Conservation (phyloP, 1,284 basidiomycete species). For the Leccinum insigne region DNA sequence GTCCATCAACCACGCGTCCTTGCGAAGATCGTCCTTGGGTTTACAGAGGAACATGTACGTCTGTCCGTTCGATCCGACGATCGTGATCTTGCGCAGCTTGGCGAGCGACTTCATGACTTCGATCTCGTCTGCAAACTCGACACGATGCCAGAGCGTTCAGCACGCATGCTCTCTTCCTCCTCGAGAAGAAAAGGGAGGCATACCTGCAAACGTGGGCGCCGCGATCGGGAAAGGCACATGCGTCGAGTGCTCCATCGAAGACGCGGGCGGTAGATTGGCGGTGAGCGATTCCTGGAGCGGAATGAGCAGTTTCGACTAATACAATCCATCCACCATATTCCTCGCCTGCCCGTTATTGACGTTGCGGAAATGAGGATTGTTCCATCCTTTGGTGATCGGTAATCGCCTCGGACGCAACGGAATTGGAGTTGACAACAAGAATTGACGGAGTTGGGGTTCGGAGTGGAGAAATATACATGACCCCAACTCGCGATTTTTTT, state of each 20-base stretch:
- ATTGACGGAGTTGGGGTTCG: too few species aligned
- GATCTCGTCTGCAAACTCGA: conserved; percentile 82
- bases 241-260: conserved; percentile 52
- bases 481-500: too few species aligned
- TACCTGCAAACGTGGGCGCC: conserved; percentile 79
- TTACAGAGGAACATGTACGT: conserved; percentile 95
- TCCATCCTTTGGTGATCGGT: too few species aligned
- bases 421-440: too few species aligned
- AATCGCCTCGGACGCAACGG: too few species aligned
- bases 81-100: conserved; percentile 90
- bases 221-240: conserved; percentile 85
- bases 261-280: conserved; percentile 80
- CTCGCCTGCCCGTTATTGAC: too few species aligned
- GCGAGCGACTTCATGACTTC: conserved; percentile 95
- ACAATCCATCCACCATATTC: too few species aligned
- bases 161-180: background rate
- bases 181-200: conserved; percentile 17
- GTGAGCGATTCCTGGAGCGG: conserved; percentile 95
- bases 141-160: background rate
- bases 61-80: conserved; percentile 83
- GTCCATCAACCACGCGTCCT: conserved; percentile 98
- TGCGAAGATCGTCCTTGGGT: conserved; percentile 96
- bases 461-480: too few species aligned
- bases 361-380: too few species aligned
- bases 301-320: conserved; percentile 70